These are phyloP conservation scores for Eucalyptus polyanthemos DNA, from an alignment of 345 rosid genomes.

Conservation along the genomic window DNA sequence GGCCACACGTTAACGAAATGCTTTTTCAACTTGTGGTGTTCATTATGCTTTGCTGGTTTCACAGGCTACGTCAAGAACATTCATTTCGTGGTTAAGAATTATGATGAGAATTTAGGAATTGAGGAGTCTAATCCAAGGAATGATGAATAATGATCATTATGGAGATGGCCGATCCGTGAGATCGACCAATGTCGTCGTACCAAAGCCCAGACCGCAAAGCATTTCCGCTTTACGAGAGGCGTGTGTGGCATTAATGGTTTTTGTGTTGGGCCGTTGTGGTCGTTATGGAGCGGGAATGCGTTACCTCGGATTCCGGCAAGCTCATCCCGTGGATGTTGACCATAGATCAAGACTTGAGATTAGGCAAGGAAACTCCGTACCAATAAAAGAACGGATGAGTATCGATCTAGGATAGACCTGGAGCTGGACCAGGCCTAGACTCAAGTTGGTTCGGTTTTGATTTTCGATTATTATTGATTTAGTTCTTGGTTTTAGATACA, in stretches of 20 bases:
- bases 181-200: not conserved
- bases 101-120: not conserved
- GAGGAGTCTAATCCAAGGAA: not conserved
- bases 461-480: not conserved
- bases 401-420: not conserved
- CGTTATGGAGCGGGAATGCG: not conserved
- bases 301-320: too few relatives aligned
- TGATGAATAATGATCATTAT: not conserved
- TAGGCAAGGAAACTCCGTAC: not conserved
- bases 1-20: not conserved
- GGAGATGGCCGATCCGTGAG: not conserved
- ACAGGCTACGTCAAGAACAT: not conserved
- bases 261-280: not conserved
- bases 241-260: not conserved
- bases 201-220: not conserved
- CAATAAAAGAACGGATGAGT: not conserved
- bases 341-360: too few relatives aligned
- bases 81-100: not conserved
- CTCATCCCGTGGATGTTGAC: too few relatives aligned
- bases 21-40: not conserved
- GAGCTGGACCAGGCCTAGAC: accelerated
- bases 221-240: not conserved
- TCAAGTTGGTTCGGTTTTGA: not conserved
- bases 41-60: not conserved
- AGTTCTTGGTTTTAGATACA: too few relatives aligned